phyloP scores from a whole-genome alignment of 768 basidiomycete species.

The Trametes sanguinea region DNA sequence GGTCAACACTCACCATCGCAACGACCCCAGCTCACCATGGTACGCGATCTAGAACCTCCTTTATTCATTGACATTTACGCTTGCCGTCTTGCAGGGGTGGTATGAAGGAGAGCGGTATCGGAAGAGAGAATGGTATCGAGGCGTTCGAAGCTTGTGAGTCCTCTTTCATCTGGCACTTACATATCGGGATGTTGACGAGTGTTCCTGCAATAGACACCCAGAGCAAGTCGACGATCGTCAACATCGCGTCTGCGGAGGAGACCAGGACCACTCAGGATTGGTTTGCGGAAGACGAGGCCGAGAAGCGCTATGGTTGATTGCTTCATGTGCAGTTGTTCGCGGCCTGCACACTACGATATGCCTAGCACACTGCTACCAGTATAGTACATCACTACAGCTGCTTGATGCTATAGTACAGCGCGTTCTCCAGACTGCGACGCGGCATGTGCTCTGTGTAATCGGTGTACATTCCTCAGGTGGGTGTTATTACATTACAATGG shows the following conservation, averaged over 20 bases:
- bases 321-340: neutral
- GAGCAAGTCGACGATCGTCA: constrained; percentile 80
- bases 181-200: neutral
- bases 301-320: constrained; percentile 63
- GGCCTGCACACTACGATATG: neutral
- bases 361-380: neutral
- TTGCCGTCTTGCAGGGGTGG: constrained; percentile 59
- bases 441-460: too few relatives aligned
- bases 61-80: too few relatives aligned
- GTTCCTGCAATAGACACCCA: constrained; percentile 62
- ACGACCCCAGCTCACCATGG: constrained; percentile 90
- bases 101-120: constrained; percentile 88
- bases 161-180: neutral
- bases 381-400: too few relatives aligned
- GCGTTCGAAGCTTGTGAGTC: constrained; percentile 75
- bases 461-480: constrained; percentile 2
- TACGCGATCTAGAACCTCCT: constrained; percentile 32
- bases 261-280: constrained; percentile 69
- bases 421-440: too few relatives aligned
- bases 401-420: too few relatives aligned
- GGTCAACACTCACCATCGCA: constrained; percentile 89
- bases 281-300: constrained; percentile 62
- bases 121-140: constrained; percentile 83
- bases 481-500: constrained; percentile 18
- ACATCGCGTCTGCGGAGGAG: constrained; percentile 64